Base-by-base conservation (phyloP, 805 yeast genomes). In the Candida mattraensis region DNA sequence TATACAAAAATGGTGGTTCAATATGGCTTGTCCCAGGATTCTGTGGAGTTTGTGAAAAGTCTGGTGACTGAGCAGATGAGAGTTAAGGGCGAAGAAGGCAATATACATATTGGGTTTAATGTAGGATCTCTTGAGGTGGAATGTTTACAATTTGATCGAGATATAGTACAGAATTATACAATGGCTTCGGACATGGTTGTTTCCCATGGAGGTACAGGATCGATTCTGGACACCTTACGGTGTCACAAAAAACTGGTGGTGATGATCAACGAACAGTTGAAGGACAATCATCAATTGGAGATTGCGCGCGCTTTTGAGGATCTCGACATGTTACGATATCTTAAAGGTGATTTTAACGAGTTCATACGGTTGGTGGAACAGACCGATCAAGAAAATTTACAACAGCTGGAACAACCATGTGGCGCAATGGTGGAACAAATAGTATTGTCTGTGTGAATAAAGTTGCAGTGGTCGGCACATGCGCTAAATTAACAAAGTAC, bases 191-290 rank as follows among this genome's bases (percentile, higher is more conserved):
- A 78, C 33, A 47, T 87, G 27, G 85, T 91, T 8, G 71, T 93
- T 9, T 80, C 96, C 0, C 98, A 93, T 56, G 97, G 95, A 0
- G 83, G 83, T 1, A 87, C 98, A 0, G 99, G 99, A 2, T 86
- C 96, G 0, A 84, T 91, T 6, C 58, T 93, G 18, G 99, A 91
- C 51, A 71, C 85, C 0, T 59, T 87, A 23, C 67, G 93, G 15
- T 52, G 53, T 18, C 35, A 60, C 1, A 80, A 76, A 52, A 76
- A 72, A 16, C 61, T 87, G 37, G 63, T 89, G 1, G 88, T 84
- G 5, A 82, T 87, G 18, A 74, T 80, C 7, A 91, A 91, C 56
- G 70, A 72, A 8, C 48, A 58, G 5, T 69, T 93, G n/a, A 84
- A 87, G 86, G 86, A 86, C 55, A 86, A 88, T 54, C 97, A 89